A percentile compares a stretch with the other conserved stretches of the same genome.
Conservation (phyloP, 2,329 filamentous ascomycete species). For the Neurospora crassa region DNA sequence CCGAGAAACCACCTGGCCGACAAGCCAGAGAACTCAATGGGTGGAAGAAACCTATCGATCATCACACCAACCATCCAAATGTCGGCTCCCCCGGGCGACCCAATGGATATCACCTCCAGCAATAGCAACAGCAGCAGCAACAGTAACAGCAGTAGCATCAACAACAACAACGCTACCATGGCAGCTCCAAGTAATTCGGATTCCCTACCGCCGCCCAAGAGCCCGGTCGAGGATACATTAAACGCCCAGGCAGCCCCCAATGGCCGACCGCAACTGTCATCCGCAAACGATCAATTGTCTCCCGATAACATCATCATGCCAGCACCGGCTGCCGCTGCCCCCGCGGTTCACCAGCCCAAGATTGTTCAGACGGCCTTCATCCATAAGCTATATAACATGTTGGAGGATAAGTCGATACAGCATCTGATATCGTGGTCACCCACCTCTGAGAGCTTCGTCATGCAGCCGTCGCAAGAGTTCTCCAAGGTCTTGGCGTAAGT, state of each 20-base stretch:
- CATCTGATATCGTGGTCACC: conserved; percentile 95
- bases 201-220: conserved; percentile 7
- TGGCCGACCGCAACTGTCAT: conserved; percentile 12
- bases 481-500: conserved; percentile 95
- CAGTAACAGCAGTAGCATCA: conserved; percentile 19
- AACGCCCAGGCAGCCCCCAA: neutral
- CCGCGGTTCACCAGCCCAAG: conserved; percentile 84
- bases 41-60: conserved; percentile 47
- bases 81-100: conserved; percentile 48
- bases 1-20: conserved; percentile 33
- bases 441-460: conserved; percentile 93
- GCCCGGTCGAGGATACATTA: neutral
- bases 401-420: conserved; percentile 86
- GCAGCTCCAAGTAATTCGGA: conserved; percentile 15
- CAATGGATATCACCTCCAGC: conserved; percentile 51
- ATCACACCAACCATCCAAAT: conserved; percentile 47
- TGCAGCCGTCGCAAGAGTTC: conserved; percentile 95
- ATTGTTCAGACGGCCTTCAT: conserved; percentile 98
- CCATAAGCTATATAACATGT: conserved; percentile 98
- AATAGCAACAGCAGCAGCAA: conserved; percentile 37
- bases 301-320: conserved; percentile 35
- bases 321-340: conserved; percentile 49
- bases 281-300: conserved; percentile 28
- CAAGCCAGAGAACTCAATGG: conserved; percentile 35
- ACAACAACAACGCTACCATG: conserved; percentile 23